phyloP scores from a whole-genome alignment of 1,139 yeast species.

The Magnusiomyces fungicola region DNA sequence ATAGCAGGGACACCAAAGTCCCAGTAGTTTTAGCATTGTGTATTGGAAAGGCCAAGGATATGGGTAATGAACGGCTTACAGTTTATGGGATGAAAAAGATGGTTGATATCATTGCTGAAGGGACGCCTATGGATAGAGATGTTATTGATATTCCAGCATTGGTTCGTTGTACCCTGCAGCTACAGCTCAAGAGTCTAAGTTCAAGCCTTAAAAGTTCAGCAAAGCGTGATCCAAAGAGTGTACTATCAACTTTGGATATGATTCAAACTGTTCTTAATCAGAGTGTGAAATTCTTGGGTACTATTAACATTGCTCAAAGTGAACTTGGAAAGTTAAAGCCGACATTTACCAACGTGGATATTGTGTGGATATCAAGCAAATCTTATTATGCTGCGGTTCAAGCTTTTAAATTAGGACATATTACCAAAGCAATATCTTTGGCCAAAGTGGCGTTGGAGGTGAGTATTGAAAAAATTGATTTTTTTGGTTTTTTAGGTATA shows the following conservation, averaged over 20 bases:
- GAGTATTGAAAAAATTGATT: too few relatives aligned
- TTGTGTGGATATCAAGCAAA: constrained; percentile 14
- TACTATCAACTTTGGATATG: neutral
- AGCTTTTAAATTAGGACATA: constrained; percentile 9
- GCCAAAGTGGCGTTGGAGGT: constrained; percentile 10
- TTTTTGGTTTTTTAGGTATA: neutral
- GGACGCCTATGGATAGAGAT: constrained; percentile 2
- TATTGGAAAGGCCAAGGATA: constrained; percentile 13
- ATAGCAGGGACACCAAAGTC: neutral
- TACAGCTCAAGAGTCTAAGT: constrained; percentile 10
- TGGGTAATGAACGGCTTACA: constrained; percentile 8
- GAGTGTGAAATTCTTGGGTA: neutral
- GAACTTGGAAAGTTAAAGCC: neutral
- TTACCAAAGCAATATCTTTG: constrained; percentile 7
- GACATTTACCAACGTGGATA: constrained; percentile 6
- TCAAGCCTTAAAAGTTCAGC: too few relatives aligned
- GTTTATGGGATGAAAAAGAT: constrained; percentile 12
- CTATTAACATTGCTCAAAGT: neutral
- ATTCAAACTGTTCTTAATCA: constrained; percentile 1
- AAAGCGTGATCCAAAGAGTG: too few relatives aligned
- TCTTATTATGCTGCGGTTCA: constrained; percentile 15
- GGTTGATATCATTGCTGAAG: constrained; percentile 11
- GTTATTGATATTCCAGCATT: constrained; percentile 13
- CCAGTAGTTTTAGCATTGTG: constrained; percentile 12
- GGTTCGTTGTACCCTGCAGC: constrained; percentile 14